A percentile compares a stretch with the other conserved stretches of the same genome.
These are phyloP conservation scores for Yarrowia porcina DNA, from an alignment of 805 yeast species.

Conservation along the genomic window DNA sequence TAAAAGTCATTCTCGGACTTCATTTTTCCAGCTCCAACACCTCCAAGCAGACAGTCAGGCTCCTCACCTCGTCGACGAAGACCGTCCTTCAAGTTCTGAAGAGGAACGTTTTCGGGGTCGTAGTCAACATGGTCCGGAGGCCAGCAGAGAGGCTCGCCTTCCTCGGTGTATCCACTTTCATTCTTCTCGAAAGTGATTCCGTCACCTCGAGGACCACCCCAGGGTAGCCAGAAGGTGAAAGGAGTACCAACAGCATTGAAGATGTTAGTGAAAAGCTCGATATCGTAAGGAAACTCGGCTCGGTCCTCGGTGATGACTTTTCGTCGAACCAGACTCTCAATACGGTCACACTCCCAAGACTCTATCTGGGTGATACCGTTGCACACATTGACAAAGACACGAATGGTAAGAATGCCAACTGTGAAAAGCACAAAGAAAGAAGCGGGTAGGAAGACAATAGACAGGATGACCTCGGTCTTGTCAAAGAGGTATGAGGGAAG, in stretches of 20 bases:
- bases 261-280: constrained; percentile 57
- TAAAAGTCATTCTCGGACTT: constrained; percentile 28
- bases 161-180: constrained; percentile 43
- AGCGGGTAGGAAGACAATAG: constrained; percentile 53
- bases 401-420: constrained; percentile 53
- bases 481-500: constrained; percentile 55
- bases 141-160: constrained; percentile 64
- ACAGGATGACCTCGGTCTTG: constrained; percentile 51
- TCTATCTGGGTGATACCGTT: constrained; percentile 87
- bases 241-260: constrained; percentile 55
- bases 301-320: constrained; percentile 30
- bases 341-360: constrained; percentile 84
- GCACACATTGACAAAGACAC: constrained; percentile 56
- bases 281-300: constrained; percentile 76
- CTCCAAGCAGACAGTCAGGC: constrained; percentile 20
- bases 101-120: not conserved
- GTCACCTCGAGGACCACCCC: constrained; percentile 57
- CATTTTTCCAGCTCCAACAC: not conserved
- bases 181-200: constrained; percentile 60
- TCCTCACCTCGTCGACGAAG: constrained; percentile 10
- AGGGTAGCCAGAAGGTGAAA: constrained; percentile 62
- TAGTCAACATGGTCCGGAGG: constrained; percentile 69
- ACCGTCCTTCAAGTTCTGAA: not conserved
- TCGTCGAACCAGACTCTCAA: constrained; percentile 57
- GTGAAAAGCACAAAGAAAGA: constrained; percentile 59